Evolutionary conservation across 768 basidiomycete species (phyloP), one percentile per base, ranked within the genome.

Genomic region (Rickenella mellea): DNA sequence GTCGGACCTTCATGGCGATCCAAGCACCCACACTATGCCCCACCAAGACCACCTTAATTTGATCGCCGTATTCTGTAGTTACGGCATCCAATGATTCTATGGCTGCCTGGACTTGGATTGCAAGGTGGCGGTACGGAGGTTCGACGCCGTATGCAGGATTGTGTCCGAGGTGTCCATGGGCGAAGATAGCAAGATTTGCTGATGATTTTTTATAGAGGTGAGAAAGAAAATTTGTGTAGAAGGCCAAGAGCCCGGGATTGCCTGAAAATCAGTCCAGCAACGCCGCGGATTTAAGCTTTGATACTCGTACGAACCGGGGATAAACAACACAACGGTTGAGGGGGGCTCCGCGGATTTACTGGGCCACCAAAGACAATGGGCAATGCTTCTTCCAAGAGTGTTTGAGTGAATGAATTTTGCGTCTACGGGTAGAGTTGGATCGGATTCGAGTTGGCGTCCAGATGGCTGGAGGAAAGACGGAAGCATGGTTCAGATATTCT

Each of bases 1-100:
- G 26, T 43, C 61, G 49, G 27, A 74, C 80, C 65, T 86, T 74
- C 24, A 76, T 52, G 4, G 69, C 55, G 40, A 89, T 64, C 83
- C 84, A 90, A 1, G 74, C 61, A 1, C 86, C 86, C 11, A 88
- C 73, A 41, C 81, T 84, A 48, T 89, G 85, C 7, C 78, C 81
- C 17, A 70, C 54, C 0, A 83, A 19, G 14, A 80, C 55, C 21
- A 80, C 55, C 43, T 57, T 67, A 10, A 63, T 56, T 6, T 54
- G 46, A n/a, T 47, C 21, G 9, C 59, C 49, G 50, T 61, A 71
- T n/a, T 42, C 49, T 12, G 54, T 41, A 27, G 33, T 50, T 2
- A 76, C 47, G 14, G 66, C 59, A 35, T 78, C 71, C 5, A 82
- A 55, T 1, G 78, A 68, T 43, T 78, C 71, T 20, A 80, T 51